phyloP scores from a whole-genome alignment of 2,329 filamentous ascomycete species.

The Dactylellina drechsleri region DNA sequence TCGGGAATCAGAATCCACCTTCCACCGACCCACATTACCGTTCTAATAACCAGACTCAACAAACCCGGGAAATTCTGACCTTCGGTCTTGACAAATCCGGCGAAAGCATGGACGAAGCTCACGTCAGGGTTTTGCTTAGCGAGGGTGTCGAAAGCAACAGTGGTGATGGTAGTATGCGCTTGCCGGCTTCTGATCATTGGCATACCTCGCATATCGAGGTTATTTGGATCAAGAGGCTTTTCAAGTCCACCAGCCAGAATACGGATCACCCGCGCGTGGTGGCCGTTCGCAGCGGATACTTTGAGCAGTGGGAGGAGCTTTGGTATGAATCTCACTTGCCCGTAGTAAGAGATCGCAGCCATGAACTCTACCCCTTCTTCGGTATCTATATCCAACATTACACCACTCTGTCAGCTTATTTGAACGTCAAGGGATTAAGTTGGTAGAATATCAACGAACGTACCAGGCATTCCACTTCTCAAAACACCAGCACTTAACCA shows the following conservation, averaged over 20 bases:
- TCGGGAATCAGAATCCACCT: slow-evolving; percentile 61
- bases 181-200: slow-evolving; percentile 62
- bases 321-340: slow-evolving; percentile 68
- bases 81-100: slow-evolving; percentile 65
- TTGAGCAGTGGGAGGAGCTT: slow-evolving; percentile 70
- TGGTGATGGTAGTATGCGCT: slow-evolving; percentile 64
- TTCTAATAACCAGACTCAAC: slow-evolving; percentile 59
- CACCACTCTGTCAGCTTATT: neutral
- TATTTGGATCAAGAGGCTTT: slow-evolving; percentile 64
- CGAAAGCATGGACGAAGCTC: slow-evolving; percentile 66
- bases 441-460: neutral
- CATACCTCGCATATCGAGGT: slow-evolving; percentile 64
- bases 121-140: slow-evolving; percentile 64
- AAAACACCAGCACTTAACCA: slow-evolving; percentile 68
- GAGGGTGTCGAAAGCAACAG: slow-evolving; percentile 66
- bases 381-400: slow-evolving; percentile 64
- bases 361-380: slow-evolving; percentile 68
- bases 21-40: slow-evolving; percentile 61
- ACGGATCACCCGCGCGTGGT: slow-evolving; percentile 68
- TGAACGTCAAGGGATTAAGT: too few species aligned
- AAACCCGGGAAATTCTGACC: slow-evolving; percentile 61
- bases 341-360: slow-evolving; percentile 68
- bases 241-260: slow-evolving; percentile 69
- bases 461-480: slow-evolving; percentile 56
- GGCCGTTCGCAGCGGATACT: slow-evolving; percentile 60